Base-by-base conservation (phyloP, 306 rosid species). In the Pachyrhizus erosus region DNA sequence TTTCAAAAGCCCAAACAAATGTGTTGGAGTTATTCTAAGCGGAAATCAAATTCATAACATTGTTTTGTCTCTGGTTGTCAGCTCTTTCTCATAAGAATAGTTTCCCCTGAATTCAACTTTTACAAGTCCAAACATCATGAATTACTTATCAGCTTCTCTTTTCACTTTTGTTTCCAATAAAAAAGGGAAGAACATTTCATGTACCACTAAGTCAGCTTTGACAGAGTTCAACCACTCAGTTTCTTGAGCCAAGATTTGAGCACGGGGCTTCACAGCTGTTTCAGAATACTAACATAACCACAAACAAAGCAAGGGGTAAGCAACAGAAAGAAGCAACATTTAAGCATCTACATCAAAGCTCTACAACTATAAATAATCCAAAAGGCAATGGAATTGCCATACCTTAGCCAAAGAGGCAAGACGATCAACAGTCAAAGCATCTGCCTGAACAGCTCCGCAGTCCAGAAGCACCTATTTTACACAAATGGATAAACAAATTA, bases 361-460 rank as follows among this genome's bases (percentile, higher is more conserved):
- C 33, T 15, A 52, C 26, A 61, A 14, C 52, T 18, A 79, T 54
- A 72, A 66, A 34, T 5, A 80, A 69, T 69, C 55, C 12, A 69
- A 69, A 42, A 20, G 18, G 61, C 45, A 74, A 78, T 33, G 54
- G 13, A 29, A 45, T 39, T 49, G 29, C 27, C 43, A 54, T 86
- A 96, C 99, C 98, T 92, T 93, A 84, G 89, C 92, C 91, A 96
- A 88, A 33, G 99, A 96, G 7, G 98, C 99, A 68, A 96, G 96
- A 45, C 99, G 98, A 89, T 96, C 98, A 0, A 96, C 99, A 0
- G 99, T 96, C 81, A 96, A 88, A 18, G 99, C 99, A 89, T 96
- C 98, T 0, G 94, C 92, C 90, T 96, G 99, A 86, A 93, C 98
- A 27, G 99, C 97, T 77, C 99, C 99, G 85, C 98, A 93, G 78